phyloP scores from a whole-genome alignment of 2,329 filamentous ascomycete genomes.

The Macroventuria anomochaeta region DNA sequence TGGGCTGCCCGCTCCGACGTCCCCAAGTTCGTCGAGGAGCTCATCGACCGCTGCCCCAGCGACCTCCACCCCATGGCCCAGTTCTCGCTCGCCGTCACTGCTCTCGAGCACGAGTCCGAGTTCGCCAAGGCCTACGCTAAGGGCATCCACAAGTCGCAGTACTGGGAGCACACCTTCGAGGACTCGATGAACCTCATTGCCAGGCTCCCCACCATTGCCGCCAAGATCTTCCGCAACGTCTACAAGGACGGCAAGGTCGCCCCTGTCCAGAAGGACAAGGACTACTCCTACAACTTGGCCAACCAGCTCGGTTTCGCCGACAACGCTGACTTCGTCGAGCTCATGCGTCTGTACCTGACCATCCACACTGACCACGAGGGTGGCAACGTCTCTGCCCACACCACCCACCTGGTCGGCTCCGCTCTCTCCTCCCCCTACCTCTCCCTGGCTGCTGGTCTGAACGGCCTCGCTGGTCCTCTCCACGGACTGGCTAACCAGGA shows the following conservation, averaged over 20 bases:
- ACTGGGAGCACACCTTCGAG: slow-evolving; percentile 99
- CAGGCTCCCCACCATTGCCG: slow-evolving; percentile 97
- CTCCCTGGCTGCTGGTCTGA: slow-evolving; percentile 93
- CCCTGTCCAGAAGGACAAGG: slow-evolving; percentile 96
- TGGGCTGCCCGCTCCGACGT: slow-evolving; percentile 97
- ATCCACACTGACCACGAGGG: slow-evolving; percentile 99
- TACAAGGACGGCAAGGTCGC: slow-evolving; percentile 99
- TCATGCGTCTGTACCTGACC: slow-evolving; percentile 98
- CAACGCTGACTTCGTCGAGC: slow-evolving; percentile 96
- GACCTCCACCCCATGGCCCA: slow-evolving; percentile 99
- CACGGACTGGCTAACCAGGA: slow-evolving; percentile 99
- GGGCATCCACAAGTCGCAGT: slow-evolving; percentile 99
- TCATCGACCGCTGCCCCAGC: slow-evolving; percentile 99
- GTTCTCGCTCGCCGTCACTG: slow-evolving; percentile 96
- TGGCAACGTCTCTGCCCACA: slow-evolving; percentile 98
- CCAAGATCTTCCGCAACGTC: slow-evolving; percentile 99
- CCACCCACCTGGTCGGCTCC: slow-evolving; percentile 95
- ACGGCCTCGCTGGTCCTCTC: slow-evolving; percentile 96
- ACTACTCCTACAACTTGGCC: slow-evolving; percentile 99
- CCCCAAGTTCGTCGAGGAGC: slow-evolving; percentile 98
- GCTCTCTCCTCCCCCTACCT: slow-evolving; percentile 98
- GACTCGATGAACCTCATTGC: slow-evolving; percentile 99
- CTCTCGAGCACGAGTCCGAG: slow-evolving; percentile 96
- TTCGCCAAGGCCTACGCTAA: slow-evolving; percentile 99
- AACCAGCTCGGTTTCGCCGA: slow-evolving; percentile 97